Conservation (phyloP, 306 rosid genomes). For the Cicer bijugum region DNA sequence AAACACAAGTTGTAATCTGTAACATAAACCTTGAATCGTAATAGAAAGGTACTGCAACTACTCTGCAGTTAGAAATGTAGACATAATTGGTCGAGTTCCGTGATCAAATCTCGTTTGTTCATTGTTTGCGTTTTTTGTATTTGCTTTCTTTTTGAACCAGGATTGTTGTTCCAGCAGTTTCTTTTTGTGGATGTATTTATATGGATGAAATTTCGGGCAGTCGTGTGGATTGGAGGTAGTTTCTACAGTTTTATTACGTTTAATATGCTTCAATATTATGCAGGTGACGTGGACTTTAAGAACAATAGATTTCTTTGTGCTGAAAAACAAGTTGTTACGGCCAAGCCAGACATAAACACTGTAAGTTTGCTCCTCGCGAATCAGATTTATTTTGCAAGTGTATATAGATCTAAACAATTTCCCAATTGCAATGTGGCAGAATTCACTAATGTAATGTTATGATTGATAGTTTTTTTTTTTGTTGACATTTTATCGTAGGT, state of each 20-base stretch:
- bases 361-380: conserved; percentile 54
- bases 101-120: no score
- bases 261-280: conserved; percentile 41
- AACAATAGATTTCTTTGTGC: conserved; percentile 77
- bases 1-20: no score
- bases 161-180: no score
- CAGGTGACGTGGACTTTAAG: conserved; percentile 96
- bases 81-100: no score
- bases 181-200: not conserved
- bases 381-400: not conserved
- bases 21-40: no score
- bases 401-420: not conserved
- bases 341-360: conserved; percentile 79
- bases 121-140: no score
- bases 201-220: not conserved
- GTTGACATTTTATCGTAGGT: conserved; percentile 52
- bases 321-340: conserved; percentile 86
- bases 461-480: conserved; percentile 20
- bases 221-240: not conserved
- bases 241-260: conserved; percentile 21
- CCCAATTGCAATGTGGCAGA: conserved; percentile 11
- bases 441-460: conserved; percentile 14
- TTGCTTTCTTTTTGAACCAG: no score
- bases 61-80: no score
- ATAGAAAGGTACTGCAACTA: no score